These are phyloP conservation scores for Puccinia coronata DNA, from an alignment of 1,284 basidiomycete species.

Conservation along the genomic window DNA sequence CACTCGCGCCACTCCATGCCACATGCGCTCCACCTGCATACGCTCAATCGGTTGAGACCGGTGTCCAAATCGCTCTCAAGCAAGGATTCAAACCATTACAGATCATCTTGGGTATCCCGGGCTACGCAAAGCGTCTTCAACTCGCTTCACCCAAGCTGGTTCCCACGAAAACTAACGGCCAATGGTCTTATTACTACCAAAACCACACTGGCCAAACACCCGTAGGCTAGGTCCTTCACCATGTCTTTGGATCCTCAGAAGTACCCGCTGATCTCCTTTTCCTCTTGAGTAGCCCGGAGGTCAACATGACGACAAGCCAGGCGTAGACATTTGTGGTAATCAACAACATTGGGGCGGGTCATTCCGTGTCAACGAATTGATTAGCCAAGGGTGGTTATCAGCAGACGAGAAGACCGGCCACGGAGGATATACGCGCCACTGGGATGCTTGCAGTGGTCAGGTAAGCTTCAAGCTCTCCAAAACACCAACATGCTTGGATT, in stretches of 20 bases:
- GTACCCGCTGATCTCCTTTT: no score
- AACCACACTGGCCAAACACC: slow-evolving; percentile 16
- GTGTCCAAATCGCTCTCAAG: neutral
- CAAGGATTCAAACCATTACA: slow-evolving; percentile 29
- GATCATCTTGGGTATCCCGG: slow-evolving; percentile 26
- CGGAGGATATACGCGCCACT: no score
- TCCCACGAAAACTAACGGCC: neutral
- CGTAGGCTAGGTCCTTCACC: neutral
- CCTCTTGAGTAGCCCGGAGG: no score
- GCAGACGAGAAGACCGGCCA: no score
- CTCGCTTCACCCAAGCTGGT: neutral
- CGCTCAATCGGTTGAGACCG: neutral
- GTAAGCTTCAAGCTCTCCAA: no score
- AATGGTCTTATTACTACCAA: slow-evolving; percentile 18
- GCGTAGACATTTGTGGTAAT: no score
- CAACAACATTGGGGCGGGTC: no score
- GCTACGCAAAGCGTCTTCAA: slow-evolving; percentile 11
- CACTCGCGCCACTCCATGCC: neutral
- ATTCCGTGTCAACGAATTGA: no score
- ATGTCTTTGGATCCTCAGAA: neutral
- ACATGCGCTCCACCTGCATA: slow-evolving; percentile 9
- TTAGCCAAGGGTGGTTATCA: no score
- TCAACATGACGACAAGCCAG: no score
- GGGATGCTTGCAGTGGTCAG: no score
- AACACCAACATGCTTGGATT: no score